Evolutionary conservation across 2,329 filamentous ascomycete genomes (phyloP), one percentile per base, ranked within the genome.

Genomic region (Mycosphaerelloides madeirae): DNA sequence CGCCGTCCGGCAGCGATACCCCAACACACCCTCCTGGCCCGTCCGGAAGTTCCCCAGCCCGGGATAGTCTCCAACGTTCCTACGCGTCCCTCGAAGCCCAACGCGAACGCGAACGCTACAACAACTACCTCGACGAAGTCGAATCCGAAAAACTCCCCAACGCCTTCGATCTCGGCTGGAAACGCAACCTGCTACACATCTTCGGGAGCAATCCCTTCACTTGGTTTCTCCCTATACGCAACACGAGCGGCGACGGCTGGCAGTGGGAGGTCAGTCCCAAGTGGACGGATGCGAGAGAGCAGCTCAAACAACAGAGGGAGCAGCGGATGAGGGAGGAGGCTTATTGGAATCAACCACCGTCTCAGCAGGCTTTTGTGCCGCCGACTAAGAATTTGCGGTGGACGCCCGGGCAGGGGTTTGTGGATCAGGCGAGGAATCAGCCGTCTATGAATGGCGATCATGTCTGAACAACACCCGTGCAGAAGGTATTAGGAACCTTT

Each of bases 191-290:
- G 4, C 62, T 69, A 1, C 87, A 95, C 63, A 76, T 98, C 2
- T 88, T 98, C 54, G 93, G 93, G 0, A 78, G 80, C 0, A 79
- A 72, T 1, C 82, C 81, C 1, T 67, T 79, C 19, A 72, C 93
- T 7, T 97, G 93, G 91, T 69, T 75, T 20, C 49, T 97, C 1
- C 93, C 93, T 0, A 71, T 97, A 35, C 81, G 79, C 65, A 97
- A 85, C 60, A 95, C 89, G 2, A 86, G 81, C 0, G 91, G 91
- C 28, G 87, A 98, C 64, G 93, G 93, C 16, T 98, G 91, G 91
- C 77, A 75, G 34, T 98, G 93, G 93, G 89, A 96, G 59, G 79
- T 90, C 1, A 94, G 82, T 60, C 76, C 79, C 1, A 80, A 79
- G 54, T 98, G 93, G 85, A 52, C 86, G 2, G 80, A 83, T 29